A percentile compares a stretch with the other conserved stretches of the same genome.
Evolutionary conservation across 805 yeast species (phyloP).

Genomic region (Priceomyces medius): DNA sequence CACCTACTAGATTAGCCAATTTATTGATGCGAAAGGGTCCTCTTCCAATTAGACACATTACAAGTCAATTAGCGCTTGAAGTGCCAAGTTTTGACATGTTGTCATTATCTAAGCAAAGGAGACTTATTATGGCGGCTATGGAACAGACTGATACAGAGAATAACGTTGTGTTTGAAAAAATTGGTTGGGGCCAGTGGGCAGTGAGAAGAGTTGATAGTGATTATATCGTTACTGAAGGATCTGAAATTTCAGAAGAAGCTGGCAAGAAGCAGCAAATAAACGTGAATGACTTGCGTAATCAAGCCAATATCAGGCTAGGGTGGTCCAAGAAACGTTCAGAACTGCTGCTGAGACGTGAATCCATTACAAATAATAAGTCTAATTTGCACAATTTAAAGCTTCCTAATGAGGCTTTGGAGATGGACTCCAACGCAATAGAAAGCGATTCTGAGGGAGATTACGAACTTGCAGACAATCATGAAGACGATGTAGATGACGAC

Average conservation of each 20-base stretch:
- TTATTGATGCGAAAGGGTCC: conserved; percentile 77
- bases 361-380: conserved; percentile 46
- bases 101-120: conserved; percentile 82
- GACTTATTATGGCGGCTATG: conserved; percentile 85
- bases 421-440: conserved; percentile 21
- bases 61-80: conserved; percentile 69
- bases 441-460: conserved; percentile 33
- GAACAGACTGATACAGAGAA: conserved; percentile 66
- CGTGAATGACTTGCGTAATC: conserved; percentile 34
- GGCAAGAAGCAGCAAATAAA: conserved; percentile 26
- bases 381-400: conserved; percentile 47
- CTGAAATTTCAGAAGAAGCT: conserved; percentile 19
- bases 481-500: conserved; percentile 32
- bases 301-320: conserved; percentile 34
- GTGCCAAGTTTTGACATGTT: conserved; percentile 78
- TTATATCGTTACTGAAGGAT: conserved; percentile 48
- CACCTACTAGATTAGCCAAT: conserved; percentile 72
- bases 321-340: conserved; percentile 37
- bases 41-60: conserved; percentile 84
- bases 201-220: conserved; percentile 56
- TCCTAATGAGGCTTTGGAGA: conserved; percentile 37
- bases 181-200: conserved; percentile 99
- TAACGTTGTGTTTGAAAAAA: conserved; percentile 78
- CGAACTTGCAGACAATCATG: conserved; percentile 16
- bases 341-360: conserved; percentile 41